Base-by-base conservation (phyloP, 1,139 yeast species). In the Zygosaccharomyces sapae region DNA sequence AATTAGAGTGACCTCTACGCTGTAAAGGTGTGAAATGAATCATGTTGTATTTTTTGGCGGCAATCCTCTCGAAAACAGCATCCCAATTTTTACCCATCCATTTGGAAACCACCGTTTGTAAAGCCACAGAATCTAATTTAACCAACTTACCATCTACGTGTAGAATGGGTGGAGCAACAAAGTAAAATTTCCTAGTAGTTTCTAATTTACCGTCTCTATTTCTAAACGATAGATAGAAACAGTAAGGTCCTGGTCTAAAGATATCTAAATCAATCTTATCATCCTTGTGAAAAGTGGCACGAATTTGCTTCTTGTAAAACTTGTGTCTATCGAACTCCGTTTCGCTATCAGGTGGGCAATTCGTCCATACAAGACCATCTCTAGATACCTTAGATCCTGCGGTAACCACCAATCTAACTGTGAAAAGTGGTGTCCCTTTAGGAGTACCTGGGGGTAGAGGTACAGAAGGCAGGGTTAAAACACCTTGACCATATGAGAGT, bases 21-120 rank as follows among this genome's bases (percentile, higher is more conserved):
- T 90, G 97, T 54, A 92, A 72, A 0, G 98, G 98, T 1, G 97
- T 89, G 65, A 92, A 92, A 70, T 92, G 98, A 41, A 92, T 72
- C 96, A 90, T 87, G 66, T 92, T 92, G 71, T 90, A 92, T 16
- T 94, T 92, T 67, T 92, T 92, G 7, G 68, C 65, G 13, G 81
- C 70, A 38, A 92, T 77, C 43, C 77, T 76, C 3, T 67, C 62
- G 50, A 92, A 84, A 50, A 86, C 71, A 1, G 70, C 63, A 48
- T 79, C 79, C 97, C 97, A 92, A 27, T 77, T 73, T 69, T 8
- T 76, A 1, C 97, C 97, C 70, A 89, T 78, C 94, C 96, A 88
- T 69, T 92, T 92, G 38, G 96, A 86, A 9, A 92, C 79, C 33
- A 92, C 83, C 1, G 96, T 80, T 66, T 90, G 94, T 61, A 92